Evolutionary conservation across 768 basidiomycete species (phyloP), one percentile per base, ranked within the genome.

Genomic region (Tulasnella sp.): DNA sequence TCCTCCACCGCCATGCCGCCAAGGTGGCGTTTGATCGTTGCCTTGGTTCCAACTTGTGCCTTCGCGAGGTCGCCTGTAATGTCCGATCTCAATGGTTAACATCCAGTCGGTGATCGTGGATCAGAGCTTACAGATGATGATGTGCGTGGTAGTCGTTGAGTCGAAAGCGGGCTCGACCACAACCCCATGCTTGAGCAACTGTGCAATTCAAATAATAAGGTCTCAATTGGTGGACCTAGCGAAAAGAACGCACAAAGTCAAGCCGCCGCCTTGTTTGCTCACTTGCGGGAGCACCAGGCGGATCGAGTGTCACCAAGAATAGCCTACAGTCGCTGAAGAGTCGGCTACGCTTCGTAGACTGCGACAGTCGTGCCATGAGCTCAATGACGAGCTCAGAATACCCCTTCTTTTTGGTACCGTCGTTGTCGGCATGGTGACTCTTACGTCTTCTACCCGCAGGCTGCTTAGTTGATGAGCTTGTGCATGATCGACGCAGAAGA

Each of bases 81-180:
- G 37, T 43, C 17, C 6, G 36, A 17, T 12, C n/a, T 37, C 29
- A 51, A 52, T 9, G 4, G 25, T 21, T 54, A 15, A 29, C 11
- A 23, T 23, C 12, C 52, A 14, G 19, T 14, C 29, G n/a, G 27
- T 12, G 6, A 31, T 54, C 15, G 8, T 21, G 17, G 36, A 25
- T n/a, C 50, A n/a, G n/a, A n/a, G 27, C 46, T 8, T 15, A 54
- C 52, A 54, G 23, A 57, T 49, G n/a, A n/a, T n/a, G 37, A 57
- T 48, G 34, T 57, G 55, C 4, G 43, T 57, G 21, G 17, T 21
- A 6, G 15, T 19, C 9, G 2, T 29, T 19, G 25, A 43, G 17
- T 57, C 55, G 42, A 46, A 57, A 4, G 23, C 17, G 3, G 55
- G 55, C 46, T 35, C 19, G 42, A 57, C 31, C 55, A 19, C 32